These are phyloP conservation scores for Rhodotorula taiwanensis DNA, from an alignment of 768 basidiomycete genomes.

Conservation along the genomic window DNA sequence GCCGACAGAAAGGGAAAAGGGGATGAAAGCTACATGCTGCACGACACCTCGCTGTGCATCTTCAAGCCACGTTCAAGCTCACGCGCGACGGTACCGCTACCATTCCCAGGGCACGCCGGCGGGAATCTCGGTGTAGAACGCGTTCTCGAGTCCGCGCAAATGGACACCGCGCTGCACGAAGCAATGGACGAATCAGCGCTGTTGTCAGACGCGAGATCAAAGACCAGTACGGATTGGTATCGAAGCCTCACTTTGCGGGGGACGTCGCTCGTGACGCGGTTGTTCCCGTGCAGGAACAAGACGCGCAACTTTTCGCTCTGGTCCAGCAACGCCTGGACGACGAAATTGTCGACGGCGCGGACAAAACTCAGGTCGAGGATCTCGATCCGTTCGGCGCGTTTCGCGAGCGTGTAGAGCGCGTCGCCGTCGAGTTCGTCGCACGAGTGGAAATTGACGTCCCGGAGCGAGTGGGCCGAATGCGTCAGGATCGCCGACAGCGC, in stretches of 20 bases:
- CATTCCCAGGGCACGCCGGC: constrained; percentile 11
- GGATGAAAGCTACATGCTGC: no score
- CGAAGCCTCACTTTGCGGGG: constrained; percentile 49
- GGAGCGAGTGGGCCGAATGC: constrained; percentile 60
- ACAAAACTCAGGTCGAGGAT: constrained; percentile 80
- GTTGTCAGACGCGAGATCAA: no score
- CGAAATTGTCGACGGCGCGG: constrained; percentile 70
- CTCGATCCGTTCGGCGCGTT: constrained; percentile 48
- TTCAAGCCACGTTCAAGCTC: no score
- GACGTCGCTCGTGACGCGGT: constrained; percentile 50
- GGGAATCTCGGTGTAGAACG: constrained; percentile 25
- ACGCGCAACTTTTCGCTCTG: constrained; percentile 48
- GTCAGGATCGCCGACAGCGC: constrained; percentile 60
- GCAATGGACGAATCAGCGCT: background rate
- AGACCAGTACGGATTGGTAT: no score
- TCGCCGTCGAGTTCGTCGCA: constrained; percentile 60
- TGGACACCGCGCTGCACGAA: constrained; percentile 21
- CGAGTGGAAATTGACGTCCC: constrained; percentile 65
- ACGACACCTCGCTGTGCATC: no score
- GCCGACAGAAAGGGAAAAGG: no score
- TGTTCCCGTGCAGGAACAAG: constrained; percentile 57
- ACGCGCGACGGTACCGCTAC: no score
- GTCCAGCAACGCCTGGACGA: constrained; percentile 62
- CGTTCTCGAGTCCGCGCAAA: constrained; percentile 29
- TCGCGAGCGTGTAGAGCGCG: constrained; percentile 45